Evolutionary conservation across 2,329 filamentous ascomycete species (phyloP).

Genomic region (Fusarium metavorans): DNA sequence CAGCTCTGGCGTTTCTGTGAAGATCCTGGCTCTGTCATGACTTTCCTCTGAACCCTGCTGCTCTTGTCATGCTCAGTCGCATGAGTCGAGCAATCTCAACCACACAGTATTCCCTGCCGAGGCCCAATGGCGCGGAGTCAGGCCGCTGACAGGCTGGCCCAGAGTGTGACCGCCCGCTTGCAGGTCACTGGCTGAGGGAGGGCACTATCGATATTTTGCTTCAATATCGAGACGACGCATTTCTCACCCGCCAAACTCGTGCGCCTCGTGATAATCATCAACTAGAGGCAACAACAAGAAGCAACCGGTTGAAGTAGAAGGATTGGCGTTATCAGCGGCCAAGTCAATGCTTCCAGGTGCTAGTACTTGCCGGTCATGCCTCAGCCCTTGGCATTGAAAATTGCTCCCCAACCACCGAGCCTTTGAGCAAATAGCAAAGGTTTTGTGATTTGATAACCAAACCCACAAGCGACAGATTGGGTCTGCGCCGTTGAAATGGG

Average conservation of each 20-base stretch:
- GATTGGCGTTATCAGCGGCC: background rate
- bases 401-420: background rate
- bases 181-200: background rate
- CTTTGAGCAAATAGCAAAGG: background rate
- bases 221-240: background rate
- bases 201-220: background rate
- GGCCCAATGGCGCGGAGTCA: background rate
- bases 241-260: background rate
- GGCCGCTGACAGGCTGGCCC: background rate
- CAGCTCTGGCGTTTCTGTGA: background rate
- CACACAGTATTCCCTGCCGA: background rate
- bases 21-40: background rate
- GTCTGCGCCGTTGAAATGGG: background rate
- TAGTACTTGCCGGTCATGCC: background rate
- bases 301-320: background rate
- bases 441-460: background rate
- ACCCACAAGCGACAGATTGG: background rate
- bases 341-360: background rate
- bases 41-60: background rate
- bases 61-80: background rate
- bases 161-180: background rate
- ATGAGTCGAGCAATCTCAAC: background rate
- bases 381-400: constrained; percentile 1
- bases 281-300: background rate
- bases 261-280: background rate